A percentile compares a stretch with the other conserved stretches of the same genome.
These are phyloP conservation scores for Glycyrrhiza uralensis DNA, from an alignment of 306 rosid genomes.

Conservation along the genomic window DNA sequence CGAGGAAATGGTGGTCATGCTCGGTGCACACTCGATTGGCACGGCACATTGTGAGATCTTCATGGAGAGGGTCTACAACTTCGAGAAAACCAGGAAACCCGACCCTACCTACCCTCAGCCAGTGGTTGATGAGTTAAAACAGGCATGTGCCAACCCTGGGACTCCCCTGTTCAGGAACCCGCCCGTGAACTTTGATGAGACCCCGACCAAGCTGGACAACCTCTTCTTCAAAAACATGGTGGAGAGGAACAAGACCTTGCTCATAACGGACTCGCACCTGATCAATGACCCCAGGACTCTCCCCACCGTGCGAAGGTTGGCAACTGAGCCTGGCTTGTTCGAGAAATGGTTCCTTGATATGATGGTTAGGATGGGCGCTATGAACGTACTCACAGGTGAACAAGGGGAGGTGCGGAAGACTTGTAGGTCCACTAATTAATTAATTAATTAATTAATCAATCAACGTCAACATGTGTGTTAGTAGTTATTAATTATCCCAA, in stretches of 20 bases:
- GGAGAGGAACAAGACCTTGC: constrained; percentile 30
- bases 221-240: constrained; percentile 39
- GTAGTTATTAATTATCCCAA: too few relatives aligned
- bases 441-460: too few relatives aligned
- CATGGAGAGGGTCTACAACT: constrained; percentile 31
- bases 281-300: constrained; percentile 32
- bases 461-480: too few relatives aligned
- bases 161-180: neutral
- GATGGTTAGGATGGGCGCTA: constrained; percentile 27
- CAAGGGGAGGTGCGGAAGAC: constrained; percentile 53
- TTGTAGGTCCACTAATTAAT: constrained; percentile 51
- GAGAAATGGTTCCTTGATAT: constrained; percentile 22
- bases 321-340: constrained; percentile 18
- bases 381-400: constrained; percentile 44
- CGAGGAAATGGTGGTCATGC: constrained; percentile 52
- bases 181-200: constrained; percentile 35
- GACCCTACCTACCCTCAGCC: constrained; percentile 28
- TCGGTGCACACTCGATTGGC: constrained; percentile 72
- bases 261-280: constrained; percentile 44
- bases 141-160: constrained; percentile 18
- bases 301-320: constrained; percentile 31
- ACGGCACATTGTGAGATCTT: constrained; percentile 36
- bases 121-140: neutral
- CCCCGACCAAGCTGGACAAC: constrained; percentile 51
- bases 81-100: neutral